A percentile compares a stretch with the other conserved stretches of the same genome.
These are phyloP conservation scores for Alternaria burnsii DNA, from an alignment of 2,329 filamentous ascomycete species.

Conservation along the genomic window DNA sequence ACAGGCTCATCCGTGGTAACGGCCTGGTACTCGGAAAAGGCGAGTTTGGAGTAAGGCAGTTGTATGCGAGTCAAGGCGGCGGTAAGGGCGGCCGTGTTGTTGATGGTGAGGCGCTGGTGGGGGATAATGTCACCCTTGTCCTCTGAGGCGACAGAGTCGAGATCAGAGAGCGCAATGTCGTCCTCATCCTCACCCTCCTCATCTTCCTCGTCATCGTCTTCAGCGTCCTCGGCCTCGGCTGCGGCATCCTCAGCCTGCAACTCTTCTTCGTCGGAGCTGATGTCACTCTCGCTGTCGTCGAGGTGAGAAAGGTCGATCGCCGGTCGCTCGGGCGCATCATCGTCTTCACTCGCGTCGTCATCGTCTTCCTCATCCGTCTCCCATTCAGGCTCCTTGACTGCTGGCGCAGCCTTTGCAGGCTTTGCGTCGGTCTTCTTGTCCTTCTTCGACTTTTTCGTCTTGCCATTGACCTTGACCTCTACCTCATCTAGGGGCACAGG, in stretches of 20 bases:
- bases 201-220: conserved; percentile 41
- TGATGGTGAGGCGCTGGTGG: conserved; percentile 93
- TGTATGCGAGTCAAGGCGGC: conserved; percentile 81
- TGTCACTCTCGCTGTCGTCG: conserved; percentile 54
- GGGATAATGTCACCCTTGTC: conserved; percentile 88
- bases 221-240: conserved; percentile 38
- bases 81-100: conserved; percentile 89
- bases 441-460: conserved; percentile 44
- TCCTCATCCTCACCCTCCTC: conserved; percentile 64
- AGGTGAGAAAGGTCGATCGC: conserved; percentile 42
- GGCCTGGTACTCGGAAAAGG: conserved; percentile 85
- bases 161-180: conserved; percentile 88
- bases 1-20: conserved; percentile 74
- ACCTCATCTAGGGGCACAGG: conserved; percentile 40
- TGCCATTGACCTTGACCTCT: conserved; percentile 39
- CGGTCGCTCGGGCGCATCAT: conserved; percentile 36
- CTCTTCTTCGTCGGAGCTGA: conserved; percentile 48
- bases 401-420: conserved; percentile 27
- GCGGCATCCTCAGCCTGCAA: conserved; percentile 36
- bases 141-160: conserved; percentile 78
- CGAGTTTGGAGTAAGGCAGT: conserved; percentile 71
- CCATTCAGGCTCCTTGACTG: conserved; percentile 39
- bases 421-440: conserved; percentile 45
- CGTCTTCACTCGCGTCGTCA: conserved; percentile 47
- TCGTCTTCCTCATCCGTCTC: conserved; percentile 52